Percentiles rank a stretch among this genome's conserved stretches.
Conservation (phyloP, 192 early-diverging fungal genomes). For the Rhizoclosmatium globosum region DNA sequence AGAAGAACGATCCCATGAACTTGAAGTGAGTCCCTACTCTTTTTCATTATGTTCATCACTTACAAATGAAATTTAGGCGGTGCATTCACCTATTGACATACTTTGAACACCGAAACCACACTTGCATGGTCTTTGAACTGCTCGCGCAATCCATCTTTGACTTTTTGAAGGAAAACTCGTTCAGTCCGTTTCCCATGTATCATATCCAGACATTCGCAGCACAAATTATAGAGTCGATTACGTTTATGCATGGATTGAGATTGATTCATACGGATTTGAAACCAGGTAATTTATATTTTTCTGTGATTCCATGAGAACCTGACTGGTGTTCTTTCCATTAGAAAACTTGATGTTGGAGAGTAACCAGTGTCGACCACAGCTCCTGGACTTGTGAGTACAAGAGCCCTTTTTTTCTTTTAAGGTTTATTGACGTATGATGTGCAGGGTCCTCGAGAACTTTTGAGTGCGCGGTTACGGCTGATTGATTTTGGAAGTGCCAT, state of each 20-base stretch:
- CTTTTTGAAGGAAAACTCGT: conserved; percentile 92
- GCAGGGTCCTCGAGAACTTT: conserved; percentile 63
- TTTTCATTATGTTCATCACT: conserved; percentile 20
- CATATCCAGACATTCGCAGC: conserved; percentile 87
- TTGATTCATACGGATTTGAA: conserved; percentile 98
- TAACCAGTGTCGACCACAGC: conserved; percentile 6
- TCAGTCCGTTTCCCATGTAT: conserved; percentile 83
- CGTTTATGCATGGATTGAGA: conserved; percentile 85
- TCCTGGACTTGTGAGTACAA: conserved; percentile 5
- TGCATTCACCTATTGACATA: conserved; percentile 87
- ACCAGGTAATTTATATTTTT: conserved; percentile 59
- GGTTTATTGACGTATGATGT: too few relatives aligned
- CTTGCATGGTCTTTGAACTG: conserved; percentile 98
- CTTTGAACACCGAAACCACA: conserved; percentile 92
- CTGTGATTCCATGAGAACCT: not conserved
- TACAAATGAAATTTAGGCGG: conserved; percentile 57
- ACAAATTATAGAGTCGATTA: conserved; percentile 88
- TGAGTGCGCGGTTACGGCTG: conserved; percentile 78
- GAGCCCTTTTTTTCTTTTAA: not conserved
- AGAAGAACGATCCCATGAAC: conserved; percentile 82
- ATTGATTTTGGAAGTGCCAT: conserved; percentile 98
- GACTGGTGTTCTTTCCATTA: conserved; percentile 10
- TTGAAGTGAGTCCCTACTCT: conserved; percentile 63
- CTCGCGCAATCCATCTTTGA: conserved; percentile 90
- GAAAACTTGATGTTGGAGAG: conserved; percentile 87